Percentiles rank a stretch among this genome's conserved stretches.
phyloP scores from a whole-genome alignment of 1,284 basidiomycete genomes.

The Uromyces viciae-fabae region DNA sequence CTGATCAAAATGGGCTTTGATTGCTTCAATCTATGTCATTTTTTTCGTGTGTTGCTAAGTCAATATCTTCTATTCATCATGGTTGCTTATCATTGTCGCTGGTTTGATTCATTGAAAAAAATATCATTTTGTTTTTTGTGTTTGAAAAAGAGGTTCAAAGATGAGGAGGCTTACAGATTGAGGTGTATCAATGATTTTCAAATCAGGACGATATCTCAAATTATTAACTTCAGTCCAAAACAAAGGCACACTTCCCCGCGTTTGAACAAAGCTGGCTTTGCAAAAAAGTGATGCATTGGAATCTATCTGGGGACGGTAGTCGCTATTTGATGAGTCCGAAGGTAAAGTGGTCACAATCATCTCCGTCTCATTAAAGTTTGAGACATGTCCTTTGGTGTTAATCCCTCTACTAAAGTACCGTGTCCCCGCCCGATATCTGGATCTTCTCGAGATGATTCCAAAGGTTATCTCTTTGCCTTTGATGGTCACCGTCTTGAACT shows the following conservation, averaged over 20 bases:
- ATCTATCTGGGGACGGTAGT: conserved; percentile 44
- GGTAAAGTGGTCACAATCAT: conserved; percentile 69
- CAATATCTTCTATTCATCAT: no score
- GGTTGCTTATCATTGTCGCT: no score
- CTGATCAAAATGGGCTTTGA: conserved; percentile 71
- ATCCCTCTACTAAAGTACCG: conserved; percentile 95
- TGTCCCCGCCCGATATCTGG: conserved; percentile 88
- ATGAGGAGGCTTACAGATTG: conserved; percentile 64
- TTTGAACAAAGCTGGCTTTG: conserved; percentile 73
- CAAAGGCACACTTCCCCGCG: conserved; percentile 85
- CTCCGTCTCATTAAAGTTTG: conserved; percentile 92
- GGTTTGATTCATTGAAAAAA: not conserved
- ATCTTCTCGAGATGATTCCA: conserved; percentile 85
- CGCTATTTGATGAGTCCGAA: no score
- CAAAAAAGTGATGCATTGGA: conserved; percentile 55
- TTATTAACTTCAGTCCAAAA: conserved; percentile 99
- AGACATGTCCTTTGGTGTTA: conserved; percentile 69
- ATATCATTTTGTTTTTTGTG: no score
- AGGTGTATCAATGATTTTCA: conserved; percentile 89
- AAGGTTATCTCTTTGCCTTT: conserved; percentile 77
- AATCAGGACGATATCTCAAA: conserved; percentile 89
- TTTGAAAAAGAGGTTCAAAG: no score
- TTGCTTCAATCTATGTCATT: conserved; percentile 67
- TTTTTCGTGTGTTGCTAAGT: no score
- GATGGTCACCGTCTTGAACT: conserved; percentile 72